A percentile compares a stretch with the other conserved stretches of the same genome.
Evolutionary conservation across 2,329 filamentous ascomycete species (phyloP).

Genomic region (Cytospora piceae): DNA sequence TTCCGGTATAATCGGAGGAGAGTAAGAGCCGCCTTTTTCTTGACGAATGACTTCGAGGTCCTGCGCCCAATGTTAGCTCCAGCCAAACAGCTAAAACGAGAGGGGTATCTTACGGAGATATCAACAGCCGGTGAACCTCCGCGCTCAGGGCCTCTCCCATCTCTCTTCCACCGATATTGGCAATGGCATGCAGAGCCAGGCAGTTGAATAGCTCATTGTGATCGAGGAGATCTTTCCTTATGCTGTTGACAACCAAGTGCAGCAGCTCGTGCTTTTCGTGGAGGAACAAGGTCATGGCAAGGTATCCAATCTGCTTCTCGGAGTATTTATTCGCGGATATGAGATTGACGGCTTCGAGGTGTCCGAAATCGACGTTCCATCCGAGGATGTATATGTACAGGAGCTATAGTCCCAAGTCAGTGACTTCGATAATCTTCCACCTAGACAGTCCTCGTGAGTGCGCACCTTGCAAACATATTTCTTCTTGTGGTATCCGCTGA

Average conservation of each 20-base stretch:
- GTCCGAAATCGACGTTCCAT: slow-evolving; percentile 98
- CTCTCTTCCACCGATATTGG: slow-evolving; percentile 93
- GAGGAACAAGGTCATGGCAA: slow-evolving; percentile 94
- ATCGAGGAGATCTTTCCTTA: slow-evolving; percentile 92
- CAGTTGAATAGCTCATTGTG: slow-evolving; percentile 98
- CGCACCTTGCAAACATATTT: slow-evolving; percentile 98
- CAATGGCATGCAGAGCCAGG: slow-evolving; percentile 92
- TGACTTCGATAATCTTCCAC: not conserved
- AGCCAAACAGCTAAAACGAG: no score
- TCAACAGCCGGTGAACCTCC: slow-evolving; percentile 91
- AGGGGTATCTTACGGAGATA: slow-evolving; percentile 75
- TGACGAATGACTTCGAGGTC: slow-evolving; percentile 92
- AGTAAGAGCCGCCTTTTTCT: slow-evolving; percentile 97
- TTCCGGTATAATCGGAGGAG: slow-evolving; percentile 93
- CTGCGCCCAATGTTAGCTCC: slow-evolving; percentile 37
- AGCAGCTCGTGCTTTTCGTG: slow-evolving; percentile 97
- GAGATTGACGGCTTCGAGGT: slow-evolving; percentile 96
- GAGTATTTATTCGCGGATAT: slow-evolving; percentile 97
- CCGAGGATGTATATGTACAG: slow-evolving; percentile 99
- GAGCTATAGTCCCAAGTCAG: slow-evolving; percentile 55
- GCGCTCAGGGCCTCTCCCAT: slow-evolving; percentile 93
- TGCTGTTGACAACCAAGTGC: slow-evolving; percentile 97
- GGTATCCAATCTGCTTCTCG: slow-evolving; percentile 98
- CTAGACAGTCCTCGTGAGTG: slow-evolving; percentile 13
- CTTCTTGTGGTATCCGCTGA: slow-evolving; percentile 98